Evolutionary conservation across 1,284 basidiomycete species (phyloP).

Genomic region (Prillingera fragicola): DNA sequence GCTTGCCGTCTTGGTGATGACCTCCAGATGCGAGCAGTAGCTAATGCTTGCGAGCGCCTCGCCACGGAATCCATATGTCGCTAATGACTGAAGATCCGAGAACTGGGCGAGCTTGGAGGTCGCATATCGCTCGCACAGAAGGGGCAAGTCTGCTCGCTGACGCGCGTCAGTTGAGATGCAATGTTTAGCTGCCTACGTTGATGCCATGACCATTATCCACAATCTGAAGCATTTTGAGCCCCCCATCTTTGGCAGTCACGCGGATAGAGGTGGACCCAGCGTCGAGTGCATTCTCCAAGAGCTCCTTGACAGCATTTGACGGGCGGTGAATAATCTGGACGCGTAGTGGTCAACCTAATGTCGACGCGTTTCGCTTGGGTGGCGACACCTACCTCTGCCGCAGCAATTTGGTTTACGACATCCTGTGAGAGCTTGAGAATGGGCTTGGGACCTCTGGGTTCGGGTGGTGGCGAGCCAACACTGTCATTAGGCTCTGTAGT

Average conservation of each 20-base stretch:
- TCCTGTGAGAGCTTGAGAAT: constrained; percentile 51
- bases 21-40: constrained; percentile 82
- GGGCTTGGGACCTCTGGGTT: constrained; percentile 24
- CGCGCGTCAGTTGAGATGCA: neutral
- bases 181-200: constrained; percentile 54
- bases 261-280: constrained; percentile 83
- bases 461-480: no score
- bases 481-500: no score
- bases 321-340: constrained; percentile 90
- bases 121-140: constrained; percentile 91
- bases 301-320: constrained; percentile 91
- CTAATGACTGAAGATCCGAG: constrained; percentile 75
- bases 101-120: constrained; percentile 89
- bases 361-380: no score
- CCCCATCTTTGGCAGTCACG: constrained; percentile 88
- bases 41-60: constrained; percentile 96
- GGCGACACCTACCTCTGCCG: constrained; percentile 52
- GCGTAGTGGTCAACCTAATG: no score
- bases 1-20: constrained; percentile 78
- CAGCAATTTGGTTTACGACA: constrained; percentile 60
- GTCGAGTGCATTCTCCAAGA: constrained; percentile 92
- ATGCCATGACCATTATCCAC: constrained; percentile 97
- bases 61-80: constrained; percentile 94
- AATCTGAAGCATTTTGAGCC: constrained; percentile 90
- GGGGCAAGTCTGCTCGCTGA: constrained; percentile 68